Evolutionary conservation across 169 alveolate genomes (phyloP), one percentile per base, ranked within the genome.

Genomic region (Fabrea salina): DNA sequence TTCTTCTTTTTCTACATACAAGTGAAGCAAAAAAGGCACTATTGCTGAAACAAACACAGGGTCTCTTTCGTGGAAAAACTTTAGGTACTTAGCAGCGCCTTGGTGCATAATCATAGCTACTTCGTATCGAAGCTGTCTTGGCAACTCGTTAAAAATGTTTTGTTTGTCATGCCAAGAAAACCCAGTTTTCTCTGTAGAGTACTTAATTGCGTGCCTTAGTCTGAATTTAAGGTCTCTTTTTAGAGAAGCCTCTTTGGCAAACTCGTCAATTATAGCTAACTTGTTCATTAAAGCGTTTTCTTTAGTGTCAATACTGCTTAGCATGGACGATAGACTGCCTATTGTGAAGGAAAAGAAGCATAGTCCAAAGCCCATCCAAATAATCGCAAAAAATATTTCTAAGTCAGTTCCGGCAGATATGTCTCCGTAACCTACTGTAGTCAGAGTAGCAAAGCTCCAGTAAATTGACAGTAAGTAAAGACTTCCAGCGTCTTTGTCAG

Each of bases 361-460:
- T 16, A 84, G 80, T 66, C 86, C 90, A 19, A 84, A 53, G 27
- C 82, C 49, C 85, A 86, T 81, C 51, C 70, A 75, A 40, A 72
- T 30, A 16, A 57, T 43, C 8, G 84, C 70, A 41, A 72, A 76
- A 0, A 75, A 54, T 27, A 70, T 80, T 53, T 86, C 92, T 39
- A 54, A 30, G 5, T 56, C 22, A 27, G 87, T 83, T 16, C 32
- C 5, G 16, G 92, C 83, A 39, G 75, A n/a, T 27, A 82, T 37
- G 41, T 86, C 92, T 0, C 92, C 92, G 53, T 83, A 83, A n/a
- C 90, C 90, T 16, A 87, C 90, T 22, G 90, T 81, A 0, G 88
- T 75, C 75, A 87, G 77, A 27, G 90, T 84, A 1, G 89, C 68
- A 25, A 83, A 83, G 19, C 84, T 82, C 47, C 77, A 87, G 82